Evolutionary conservation across 2,329 filamentous ascomycete genomes (phyloP).

Genomic region (Coniosporium tulheliwenetii): DNA sequence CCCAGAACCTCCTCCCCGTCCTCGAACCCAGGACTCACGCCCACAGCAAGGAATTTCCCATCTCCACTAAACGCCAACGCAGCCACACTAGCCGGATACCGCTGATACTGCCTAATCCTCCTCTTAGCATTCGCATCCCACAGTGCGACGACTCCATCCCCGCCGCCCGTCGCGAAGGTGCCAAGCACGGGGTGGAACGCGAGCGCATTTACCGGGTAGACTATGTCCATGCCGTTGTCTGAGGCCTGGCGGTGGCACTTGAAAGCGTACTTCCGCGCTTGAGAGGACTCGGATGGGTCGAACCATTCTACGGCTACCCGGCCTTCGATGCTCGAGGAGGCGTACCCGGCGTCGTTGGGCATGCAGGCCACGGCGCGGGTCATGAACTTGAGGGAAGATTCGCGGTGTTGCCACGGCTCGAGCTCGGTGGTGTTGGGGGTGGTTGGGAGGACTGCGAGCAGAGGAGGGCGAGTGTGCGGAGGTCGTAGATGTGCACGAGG

Average conservation of each 20-base stretch:
- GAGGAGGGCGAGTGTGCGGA: slow-evolving; percentile 49
- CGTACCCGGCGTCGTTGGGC: slow-evolving; percentile 91
- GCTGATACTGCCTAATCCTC: slow-evolving; percentile 77
- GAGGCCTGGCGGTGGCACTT: slow-evolving; percentile 83
- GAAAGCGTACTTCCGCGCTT: slow-evolving; percentile 93
- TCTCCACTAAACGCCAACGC: slow-evolving; percentile 63
- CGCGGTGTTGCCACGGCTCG: slow-evolving; percentile 81
- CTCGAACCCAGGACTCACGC: slow-evolving; percentile 75
- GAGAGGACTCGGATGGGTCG: slow-evolving; percentile 71
- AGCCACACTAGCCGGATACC: slow-evolving; percentile 64
- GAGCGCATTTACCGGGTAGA: slow-evolving; percentile 83
- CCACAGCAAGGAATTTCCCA: slow-evolving; percentile 65
- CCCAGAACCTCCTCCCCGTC: slow-evolving; percentile 68
- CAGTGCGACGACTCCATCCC: slow-evolving; percentile 78
- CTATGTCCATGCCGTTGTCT: slow-evolving; percentile 53
- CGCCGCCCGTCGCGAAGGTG: slow-evolving; percentile 79
- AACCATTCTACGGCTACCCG: slow-evolving; percentile 97
- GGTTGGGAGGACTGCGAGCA: slow-evolving; percentile 26
- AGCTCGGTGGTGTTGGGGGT: slow-evolving; percentile 32
- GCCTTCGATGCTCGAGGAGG: slow-evolving; percentile 83
- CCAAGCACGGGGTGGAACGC: slow-evolving; percentile 72
- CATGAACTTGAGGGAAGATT: slow-evolving; percentile 92
- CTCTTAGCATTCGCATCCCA: slow-evolving; percentile 90
- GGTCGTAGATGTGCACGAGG: slow-evolving; percentile 87
- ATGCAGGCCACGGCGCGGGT: slow-evolving; percentile 88